These are phyloP conservation scores for Podospora conica DNA, from an alignment of 495 filamentous ascomycete genomes.

Conservation along the genomic window DNA sequence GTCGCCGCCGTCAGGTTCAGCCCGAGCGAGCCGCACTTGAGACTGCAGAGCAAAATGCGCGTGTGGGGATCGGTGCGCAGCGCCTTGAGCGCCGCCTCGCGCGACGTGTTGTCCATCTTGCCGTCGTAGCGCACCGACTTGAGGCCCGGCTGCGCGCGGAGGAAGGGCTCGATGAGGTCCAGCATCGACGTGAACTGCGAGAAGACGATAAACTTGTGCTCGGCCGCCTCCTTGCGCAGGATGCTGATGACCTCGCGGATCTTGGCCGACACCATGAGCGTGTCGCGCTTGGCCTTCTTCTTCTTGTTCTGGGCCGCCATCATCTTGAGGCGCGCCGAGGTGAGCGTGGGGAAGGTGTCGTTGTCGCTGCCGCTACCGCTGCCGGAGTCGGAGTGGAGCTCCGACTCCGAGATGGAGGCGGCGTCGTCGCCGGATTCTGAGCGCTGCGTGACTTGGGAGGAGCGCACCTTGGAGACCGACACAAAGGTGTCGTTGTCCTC, in stretches of 20 bases:
- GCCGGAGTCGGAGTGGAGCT: slow-evolving; percentile 35
- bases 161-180: slow-evolving; percentile 90
- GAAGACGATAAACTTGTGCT: slow-evolving; percentile 96
- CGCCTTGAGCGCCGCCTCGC: slow-evolving; percentile 69
- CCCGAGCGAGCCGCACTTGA: slow-evolving; percentile 88
- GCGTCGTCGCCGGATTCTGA: slow-evolving; percentile 19
- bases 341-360: not conserved
- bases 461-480: slow-evolving; percentile 36
- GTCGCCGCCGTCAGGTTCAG: slow-evolving; percentile 92
- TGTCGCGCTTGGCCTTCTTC: slow-evolving; percentile 26
- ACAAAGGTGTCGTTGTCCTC: slow-evolving; percentile 36
- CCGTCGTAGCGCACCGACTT: slow-evolving; percentile 88
- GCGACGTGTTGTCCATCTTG: slow-evolving; percentile 86
- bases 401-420: slow-evolving; percentile 27
- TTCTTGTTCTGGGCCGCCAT: slow-evolving; percentile 3
- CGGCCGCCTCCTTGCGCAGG: slow-evolving; percentile 65
- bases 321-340: not conserved
- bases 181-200: slow-evolving; percentile 96
- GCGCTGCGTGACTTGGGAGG: slow-evolving; percentile 14
- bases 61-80: slow-evolving; percentile 65
- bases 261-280: slow-evolving; percentile 73
- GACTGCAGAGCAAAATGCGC: slow-evolving; percentile 80
- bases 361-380: not conserved
- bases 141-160: slow-evolving; percentile 58
- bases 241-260: slow-evolving; percentile 77